Evolutionary conservation across 1,139 yeast species (phyloP), one percentile per base, ranked within the genome.

Genomic region (Blastobotrys ciferrii): DNA sequence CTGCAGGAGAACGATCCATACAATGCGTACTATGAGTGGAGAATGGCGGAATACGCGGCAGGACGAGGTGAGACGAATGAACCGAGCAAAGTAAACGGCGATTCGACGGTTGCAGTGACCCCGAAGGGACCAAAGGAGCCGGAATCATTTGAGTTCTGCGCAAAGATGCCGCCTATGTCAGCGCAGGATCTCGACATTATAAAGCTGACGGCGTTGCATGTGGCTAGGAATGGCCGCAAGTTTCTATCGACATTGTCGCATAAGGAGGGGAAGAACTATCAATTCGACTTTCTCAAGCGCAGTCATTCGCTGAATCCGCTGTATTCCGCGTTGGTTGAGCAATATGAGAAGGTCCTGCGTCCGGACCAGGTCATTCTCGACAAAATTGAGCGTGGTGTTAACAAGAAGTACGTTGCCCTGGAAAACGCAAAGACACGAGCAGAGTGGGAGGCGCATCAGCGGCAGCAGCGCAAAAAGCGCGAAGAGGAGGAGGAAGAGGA

Each of bases 121-220:
- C 39, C 30, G 15, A 18, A 9, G n/a, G 43, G 18, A 9, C 61
- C 62, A 19, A 49, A 48, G 47, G 62, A 61, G 58, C 82, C 74
- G 4, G 40, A 25, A 11, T 66, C 67, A 4, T 72, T 80, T 43
- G 66, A 71, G 15, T 84, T 84, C 59, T 64, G 76, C 9, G 65
- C 73, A 0, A 70, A 71, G 1, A 62, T 78, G 35, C 84, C 85
- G 0, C 73, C 80, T 2, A 72, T 89, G 2, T 77, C 92, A 0
- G 64, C 77, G 0, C 71, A 74, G 39, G 96, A 89, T 63, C 67
- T 84, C 36, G 85, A 84, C 39, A 71, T 86, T 13, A 75, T 92
- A 39, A 85, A 86, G 59, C 61, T 81, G 2, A 80, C 92, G 0
- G 97, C 98, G 0, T 72, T 81, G 48, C 82, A 78, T 59, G 80